Evolutionary conservation across 495 filamentous ascomycete species (phyloP), one percentile per base, ranked within the genome.

Genomic region (Penicillium paradoxum): DNA sequence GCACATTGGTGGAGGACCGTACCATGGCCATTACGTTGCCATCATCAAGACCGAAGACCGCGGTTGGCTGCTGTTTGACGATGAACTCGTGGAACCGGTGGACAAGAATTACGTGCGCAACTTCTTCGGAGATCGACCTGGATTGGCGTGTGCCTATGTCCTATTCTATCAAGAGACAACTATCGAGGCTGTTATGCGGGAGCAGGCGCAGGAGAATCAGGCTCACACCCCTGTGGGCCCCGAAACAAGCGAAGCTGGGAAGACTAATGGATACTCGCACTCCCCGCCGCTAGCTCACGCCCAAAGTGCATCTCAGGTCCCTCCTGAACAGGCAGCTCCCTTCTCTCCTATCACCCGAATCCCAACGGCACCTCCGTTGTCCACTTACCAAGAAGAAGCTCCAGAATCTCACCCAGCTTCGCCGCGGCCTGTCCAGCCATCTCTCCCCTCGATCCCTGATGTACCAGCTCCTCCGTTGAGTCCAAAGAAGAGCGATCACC

Each of bases 101-200:
- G 90, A 97, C 63, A 96, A 96, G 65, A 85, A 84, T 62, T 98
- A 93, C 64, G 95, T 98, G n/a, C 80, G 83, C 46, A 97, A 96
- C 64, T 98, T 97, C 73, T 98, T 98, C 63, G 93, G 93, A 22
- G 93, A 96, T 62, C 86, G 87, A 55, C 87, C 89, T 14, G 89
- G 89, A 1, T 79, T 91, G 66, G 95, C 93, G 17, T 97, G 91
- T 69, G 93, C 93, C 18, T 98, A 98, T 62, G 91, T 98, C 17
- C 75, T 98, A 1, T 97, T 98, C 70, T 98, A 98, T 64, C 93
- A 97, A 64, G 92, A 98, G 67, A 96, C 91, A 2, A 96, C 91
- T 2, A 74, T 90, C 17, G 93, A 97, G 66, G 90, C 88, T 44
- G 83, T 97, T 41, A 78, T 86, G 56, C 85, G 77, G 57, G 85